phyloP scores from a whole-genome alignment of 2,329 filamentous ascomycete species.

The Aspergillus fumigatiaffinis region DNA sequence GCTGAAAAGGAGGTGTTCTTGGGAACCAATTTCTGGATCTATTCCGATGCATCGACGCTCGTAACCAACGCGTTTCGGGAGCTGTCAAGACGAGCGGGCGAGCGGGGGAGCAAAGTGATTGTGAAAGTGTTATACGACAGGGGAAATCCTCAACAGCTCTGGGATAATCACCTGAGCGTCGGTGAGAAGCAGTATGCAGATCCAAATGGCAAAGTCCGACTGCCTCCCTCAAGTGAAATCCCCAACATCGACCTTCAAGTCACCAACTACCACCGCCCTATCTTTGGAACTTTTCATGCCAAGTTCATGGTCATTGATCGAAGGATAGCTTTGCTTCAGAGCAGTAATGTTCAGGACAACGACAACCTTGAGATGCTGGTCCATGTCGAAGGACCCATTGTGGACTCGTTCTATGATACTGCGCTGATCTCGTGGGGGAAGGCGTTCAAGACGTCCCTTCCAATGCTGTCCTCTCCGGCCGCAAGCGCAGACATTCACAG shows the following conservation, averaged over 20 bases:
- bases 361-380: slow-evolving; percentile 79
- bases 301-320: slow-evolving; percentile 77
- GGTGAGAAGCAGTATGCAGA: slow-evolving; percentile 52
- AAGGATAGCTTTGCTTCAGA: slow-evolving; percentile 65
- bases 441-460: slow-evolving; percentile 56
- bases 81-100: slow-evolving; percentile 61
- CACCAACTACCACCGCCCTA: slow-evolving; percentile 65
- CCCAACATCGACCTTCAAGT: slow-evolving; percentile 70
- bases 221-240: slow-evolving; percentile 63
- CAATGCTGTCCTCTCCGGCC: slow-evolving; percentile 52
- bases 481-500: slow-evolving; percentile 22
- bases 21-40: slow-evolving; percentile 72
- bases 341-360: slow-evolving; percentile 74
- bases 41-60: slow-evolving; percentile 63
- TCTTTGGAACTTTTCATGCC: slow-evolving; percentile 70
- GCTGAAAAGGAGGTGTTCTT: slow-evolving; percentile 70
- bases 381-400: slow-evolving; percentile 70
- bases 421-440: slow-evolving; percentile 70
- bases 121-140: slow-evolving; percentile 75
- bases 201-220: slow-evolving; percentile 51
- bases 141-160: slow-evolving; percentile 55
- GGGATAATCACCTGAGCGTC: slow-evolving; percentile 63
- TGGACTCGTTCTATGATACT: slow-evolving; percentile 71
- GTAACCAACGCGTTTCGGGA: slow-evolving; percentile 67
- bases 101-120: slow-evolving; percentile 54